Evolutionary conservation across 176 grass and related monocot species (phyloP).

Genomic region (Thalia dealbata): DNA sequence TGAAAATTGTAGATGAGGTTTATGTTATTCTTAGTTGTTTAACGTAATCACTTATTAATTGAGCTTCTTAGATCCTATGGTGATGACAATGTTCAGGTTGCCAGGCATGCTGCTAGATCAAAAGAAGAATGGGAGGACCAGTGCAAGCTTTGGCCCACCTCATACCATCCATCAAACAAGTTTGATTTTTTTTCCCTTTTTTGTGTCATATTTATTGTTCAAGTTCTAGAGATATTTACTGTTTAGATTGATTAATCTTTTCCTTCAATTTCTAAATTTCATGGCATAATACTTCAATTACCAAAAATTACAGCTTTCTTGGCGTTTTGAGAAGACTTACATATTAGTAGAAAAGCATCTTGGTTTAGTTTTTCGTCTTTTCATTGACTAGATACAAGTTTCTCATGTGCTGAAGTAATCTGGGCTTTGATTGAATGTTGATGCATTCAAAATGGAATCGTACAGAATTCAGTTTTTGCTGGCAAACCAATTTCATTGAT

Average conservation of each 20-base stretch:
- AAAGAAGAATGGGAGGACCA: conserved; percentile 94
- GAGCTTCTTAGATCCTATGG: conserved; percentile 6
- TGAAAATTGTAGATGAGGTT: background rate
- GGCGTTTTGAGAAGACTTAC: too few species aligned
- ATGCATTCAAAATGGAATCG: background rate
- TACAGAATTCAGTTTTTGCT: too few species aligned
- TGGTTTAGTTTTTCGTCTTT: background rate
- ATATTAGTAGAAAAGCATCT: background rate
- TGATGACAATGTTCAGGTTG: conserved; percentile 45
- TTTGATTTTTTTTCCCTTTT: conserved; percentile 29
- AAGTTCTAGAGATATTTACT: background rate
- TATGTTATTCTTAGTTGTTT: background rate
- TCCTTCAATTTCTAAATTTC: background rate
- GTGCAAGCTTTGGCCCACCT: conserved; percentile 94
- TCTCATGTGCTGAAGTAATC: background rate
- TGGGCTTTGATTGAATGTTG: background rate
- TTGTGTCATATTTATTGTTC: background rate
- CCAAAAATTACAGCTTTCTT: background rate
- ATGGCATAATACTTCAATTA: background rate
- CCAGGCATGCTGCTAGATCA: conserved; percentile 57
- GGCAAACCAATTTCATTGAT: background rate
- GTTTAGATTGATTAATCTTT: background rate
- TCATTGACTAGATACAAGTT: background rate
- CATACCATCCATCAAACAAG: conserved; percentile 69
- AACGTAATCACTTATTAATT: background rate